These are phyloP conservation scores for Allantophomopsis cytisporea DNA, from an alignment of 2,329 filamentous ascomycete species.

Conservation along the genomic window DNA sequence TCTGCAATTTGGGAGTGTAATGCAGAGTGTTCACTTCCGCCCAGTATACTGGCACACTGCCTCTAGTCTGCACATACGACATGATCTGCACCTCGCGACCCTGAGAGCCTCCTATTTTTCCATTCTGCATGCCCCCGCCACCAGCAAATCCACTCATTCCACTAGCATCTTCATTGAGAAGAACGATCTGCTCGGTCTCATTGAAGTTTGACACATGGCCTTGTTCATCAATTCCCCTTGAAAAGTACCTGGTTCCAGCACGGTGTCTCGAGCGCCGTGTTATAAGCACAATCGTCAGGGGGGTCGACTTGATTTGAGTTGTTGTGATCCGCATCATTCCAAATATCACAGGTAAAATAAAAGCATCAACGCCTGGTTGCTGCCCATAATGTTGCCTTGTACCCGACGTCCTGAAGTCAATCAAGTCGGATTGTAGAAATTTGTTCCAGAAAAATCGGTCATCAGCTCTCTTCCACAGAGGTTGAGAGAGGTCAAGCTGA, in stretches of 20 bases:
- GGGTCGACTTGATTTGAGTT: constrained; percentile 72
- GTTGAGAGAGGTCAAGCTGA: constrained; percentile 53
- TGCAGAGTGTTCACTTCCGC: constrained; percentile 86
- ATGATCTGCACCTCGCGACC: constrained; percentile 76
- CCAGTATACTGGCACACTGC: constrained; percentile 94
- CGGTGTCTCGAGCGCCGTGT: constrained; percentile 80
- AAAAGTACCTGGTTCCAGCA: constrained; percentile 88
- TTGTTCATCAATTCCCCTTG: constrained; percentile 82
- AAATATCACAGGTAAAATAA: constrained; percentile 89
- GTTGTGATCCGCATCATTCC: constrained; percentile 88
- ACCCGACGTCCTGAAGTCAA: constrained; percentile 64
- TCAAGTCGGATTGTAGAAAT: constrained; percentile 81
- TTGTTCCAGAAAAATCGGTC: constrained; percentile 99
- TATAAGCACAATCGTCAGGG: constrained; percentile 76
- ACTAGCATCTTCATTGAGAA: constrained; percentile 70
- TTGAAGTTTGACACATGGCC: constrained; percentile 98
- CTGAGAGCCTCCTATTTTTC: constrained; percentile 42
- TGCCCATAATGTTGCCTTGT: constrained; percentile 50
- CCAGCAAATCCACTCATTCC: constrained; percentile 72
- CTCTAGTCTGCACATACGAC: constrained; percentile 91
- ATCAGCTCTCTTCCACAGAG: constrained; percentile 85
- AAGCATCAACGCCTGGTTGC: constrained; percentile 73
- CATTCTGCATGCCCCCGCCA: constrained; percentile 62
- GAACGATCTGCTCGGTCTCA: constrained; percentile 86
- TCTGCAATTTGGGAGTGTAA: constrained; percentile 82